Evolutionary conservation across 768 basidiomycete genomes (phyloP).

Genomic region (Megacollybia marginata): DNA sequence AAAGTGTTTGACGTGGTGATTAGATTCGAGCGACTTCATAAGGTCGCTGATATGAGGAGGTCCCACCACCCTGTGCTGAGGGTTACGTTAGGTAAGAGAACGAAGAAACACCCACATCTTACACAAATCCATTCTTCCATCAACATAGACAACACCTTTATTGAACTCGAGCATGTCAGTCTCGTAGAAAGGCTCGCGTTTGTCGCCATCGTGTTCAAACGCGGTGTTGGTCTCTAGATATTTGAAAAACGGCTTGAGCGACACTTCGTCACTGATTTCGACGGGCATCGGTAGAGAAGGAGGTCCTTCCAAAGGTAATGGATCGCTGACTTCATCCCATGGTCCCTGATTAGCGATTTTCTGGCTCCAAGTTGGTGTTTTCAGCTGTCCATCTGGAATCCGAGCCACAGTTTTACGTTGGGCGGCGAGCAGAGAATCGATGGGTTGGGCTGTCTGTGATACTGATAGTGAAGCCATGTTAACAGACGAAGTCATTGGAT

Average conservation of each 20-base stretch:
- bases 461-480: too few species aligned
- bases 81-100: background rate
- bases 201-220: background rate
- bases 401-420: background rate
- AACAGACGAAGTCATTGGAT: too few species aligned
- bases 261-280: conserved; percentile 5
- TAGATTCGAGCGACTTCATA: conserved; percentile 8
- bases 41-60: conserved; percentile 11
- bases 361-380: background rate
- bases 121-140: conserved; percentile 11
- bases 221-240: background rate
- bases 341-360: background rate
- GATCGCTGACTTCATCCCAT: conserved; percentile 6
- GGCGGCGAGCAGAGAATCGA: background rate
- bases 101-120: conserved; percentile 3
- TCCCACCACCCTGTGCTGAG: conserved; percentile 4
- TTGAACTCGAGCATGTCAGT: conserved; percentile 13
- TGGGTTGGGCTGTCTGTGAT: too few species aligned
- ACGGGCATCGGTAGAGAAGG: conserved; percentile 9
- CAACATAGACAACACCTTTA: conserved; percentile 10
- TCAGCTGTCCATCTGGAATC: background rate
- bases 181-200: background rate
- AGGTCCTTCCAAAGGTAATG: conserved; percentile 9
- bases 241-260: conserved; percentile 4
- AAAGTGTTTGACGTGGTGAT: conserved; percentile 8